Base-by-base conservation (phyloP, 768 basidiomycete genomes). In the Pleurotus ostreatus region DNA sequence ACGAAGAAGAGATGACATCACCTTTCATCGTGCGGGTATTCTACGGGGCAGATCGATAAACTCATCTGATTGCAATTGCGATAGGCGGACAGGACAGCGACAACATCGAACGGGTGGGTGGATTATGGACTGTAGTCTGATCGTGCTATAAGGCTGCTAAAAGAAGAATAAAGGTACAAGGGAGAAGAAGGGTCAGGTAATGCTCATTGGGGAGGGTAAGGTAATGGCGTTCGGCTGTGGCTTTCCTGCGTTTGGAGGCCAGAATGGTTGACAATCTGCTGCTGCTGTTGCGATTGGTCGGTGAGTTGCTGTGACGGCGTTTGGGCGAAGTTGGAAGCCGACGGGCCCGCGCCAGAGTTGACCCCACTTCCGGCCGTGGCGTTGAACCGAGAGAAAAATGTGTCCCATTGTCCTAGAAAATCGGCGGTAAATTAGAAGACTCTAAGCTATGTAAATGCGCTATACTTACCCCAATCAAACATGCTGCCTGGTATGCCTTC, bases 401-500 rank as follows among this genome's bases (percentile, higher is more conserved):
- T 83, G 51, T 91, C 89, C 89, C 89, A 92, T 74, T 90, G 88
- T 44, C 83, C 89, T 92, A 34, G 30, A 34, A 34, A 34, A 34
- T 65, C 45, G 60, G 49, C 57, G 37, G 20, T 15, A 37, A 22
- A n/a, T 16, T 43, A 25, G 37, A 30, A 16, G 25, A 5, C 11
- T 38, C 51, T 20, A 43, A 23, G 12, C 20, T 49, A 47, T 41
- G 39, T 49, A 51, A 43, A 58, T 51, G 43, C 20, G 16, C 7
- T 5, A 11, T 9, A 74, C 77, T 61, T 63, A 90, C 89, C 82
- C 88, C 89, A 93, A 68, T 92, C 89, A 70, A 91, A 93, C 89
- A 93, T 92, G 16, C 82, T 79, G 3, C 85, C 86, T 43, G 91
- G 91, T 52, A 93, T 83, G 1, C 89, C 89, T 58, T 91, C 88